These are phyloP conservation scores for Vitis hybrid DNA, from an alignment of 177 flowering plant species.

Conservation along the genomic window DNA sequence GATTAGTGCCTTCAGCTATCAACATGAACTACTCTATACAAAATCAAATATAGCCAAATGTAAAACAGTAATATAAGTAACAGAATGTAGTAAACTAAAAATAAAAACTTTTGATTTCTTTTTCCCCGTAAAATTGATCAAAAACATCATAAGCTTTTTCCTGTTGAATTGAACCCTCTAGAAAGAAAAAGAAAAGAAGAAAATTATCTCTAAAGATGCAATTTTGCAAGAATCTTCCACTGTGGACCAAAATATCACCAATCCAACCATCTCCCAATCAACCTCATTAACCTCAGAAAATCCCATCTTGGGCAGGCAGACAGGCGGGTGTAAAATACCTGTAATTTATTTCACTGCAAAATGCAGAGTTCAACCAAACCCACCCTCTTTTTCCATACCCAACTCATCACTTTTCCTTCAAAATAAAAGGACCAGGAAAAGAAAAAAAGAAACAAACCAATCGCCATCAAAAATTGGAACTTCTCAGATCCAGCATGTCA, in stretches of 20 bases:
- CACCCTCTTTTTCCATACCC: constrained; percentile 18
- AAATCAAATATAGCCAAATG: neutral
- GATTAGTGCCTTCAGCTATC: constrained; percentile 4
- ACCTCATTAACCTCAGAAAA: constrained; percentile 14
- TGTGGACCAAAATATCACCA: constrained; percentile 25
- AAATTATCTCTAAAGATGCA: constrained; percentile 21
- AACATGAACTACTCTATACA: constrained; percentile 13
- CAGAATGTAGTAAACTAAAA: constrained; percentile 9
- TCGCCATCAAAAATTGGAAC: constrained; percentile 37
- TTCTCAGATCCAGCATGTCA: constrained; percentile 14
- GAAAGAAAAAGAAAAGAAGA: constrained; percentile 19
- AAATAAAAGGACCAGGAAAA: constrained; percentile 7
- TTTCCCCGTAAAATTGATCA: constrained; percentile 27
- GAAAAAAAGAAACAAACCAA: constrained; percentile 27
- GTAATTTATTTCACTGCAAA: constrained; percentile 42
- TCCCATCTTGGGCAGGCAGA: constrained; percentile 22
- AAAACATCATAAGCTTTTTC: constrained; percentile 21
- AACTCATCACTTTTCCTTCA: constrained; percentile 22
- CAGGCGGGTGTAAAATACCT: constrained; percentile 16
- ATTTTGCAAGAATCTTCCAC: constrained; percentile 22
- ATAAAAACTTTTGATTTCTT: constrained; percentile 17
- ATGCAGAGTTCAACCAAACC: constrained; percentile 23
- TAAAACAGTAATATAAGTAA: neutral
- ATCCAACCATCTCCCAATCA: constrained; percentile 16
- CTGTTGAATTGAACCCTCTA: constrained; percentile 27